These are phyloP conservation scores for Neonothopanus nambi DNA, from an alignment of 1,284 basidiomycete species.

Conservation along the genomic window DNA sequence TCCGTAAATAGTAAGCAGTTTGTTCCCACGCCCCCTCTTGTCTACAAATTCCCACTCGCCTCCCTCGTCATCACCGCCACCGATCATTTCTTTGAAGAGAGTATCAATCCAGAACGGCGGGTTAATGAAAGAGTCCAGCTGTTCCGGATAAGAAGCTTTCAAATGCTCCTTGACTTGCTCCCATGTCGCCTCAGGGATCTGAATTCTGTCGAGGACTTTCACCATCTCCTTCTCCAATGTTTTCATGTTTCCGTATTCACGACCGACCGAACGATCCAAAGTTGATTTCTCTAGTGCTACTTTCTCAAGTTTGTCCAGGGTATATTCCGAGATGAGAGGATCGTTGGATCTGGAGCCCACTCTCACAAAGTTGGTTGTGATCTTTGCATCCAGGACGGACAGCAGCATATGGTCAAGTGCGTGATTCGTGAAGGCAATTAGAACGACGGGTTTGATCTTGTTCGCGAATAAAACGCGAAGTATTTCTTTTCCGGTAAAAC, in stretches of 20 bases:
- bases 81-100: not conserved
- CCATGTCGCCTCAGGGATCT: constrained; percentile 37
- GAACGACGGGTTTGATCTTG: constrained; percentile 52
- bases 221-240: constrained; percentile 44
- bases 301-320: constrained; percentile 56
- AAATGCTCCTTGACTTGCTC: constrained; percentile 43
- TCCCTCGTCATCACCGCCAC: constrained; percentile 19
- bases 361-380: constrained; percentile 63
- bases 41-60: constrained; percentile 19
- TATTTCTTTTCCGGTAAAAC: constrained; percentile 66
- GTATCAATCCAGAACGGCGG: constrained; percentile 45
- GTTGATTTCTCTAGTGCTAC: constrained; percentile 39
- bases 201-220: constrained; percentile 43
- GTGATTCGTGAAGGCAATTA: constrained; percentile 78
- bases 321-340: constrained; percentile 55
- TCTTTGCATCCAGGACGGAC: constrained; percentile 58
- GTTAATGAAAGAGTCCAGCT: constrained; percentile 35
- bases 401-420: constrained; percentile 70
- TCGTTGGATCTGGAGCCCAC: constrained; percentile 63
- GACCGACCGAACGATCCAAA: constrained; percentile 34
- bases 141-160: constrained; percentile 40
- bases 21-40: constrained; percentile 23
- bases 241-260: constrained; percentile 43
- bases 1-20: constrained; percentile 38
- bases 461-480: constrained; percentile 61